Conservation (phyloP, 2,329 filamentous ascomycete genomes). For the Fusarium burgessii region DNA sequence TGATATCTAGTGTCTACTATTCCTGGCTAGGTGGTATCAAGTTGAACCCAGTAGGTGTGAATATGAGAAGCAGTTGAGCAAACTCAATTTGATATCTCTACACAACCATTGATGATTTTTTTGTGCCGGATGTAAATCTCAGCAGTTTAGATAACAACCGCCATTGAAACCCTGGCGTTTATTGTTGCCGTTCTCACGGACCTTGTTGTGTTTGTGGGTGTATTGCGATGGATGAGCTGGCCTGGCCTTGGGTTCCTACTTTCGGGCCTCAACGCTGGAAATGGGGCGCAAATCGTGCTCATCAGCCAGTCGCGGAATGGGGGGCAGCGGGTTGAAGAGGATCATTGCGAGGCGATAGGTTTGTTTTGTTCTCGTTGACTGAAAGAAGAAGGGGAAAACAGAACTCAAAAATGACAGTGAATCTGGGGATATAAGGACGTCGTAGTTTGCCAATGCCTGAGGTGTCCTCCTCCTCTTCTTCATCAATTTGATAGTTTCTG, state of each 20-base stretch:
- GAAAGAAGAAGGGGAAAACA: constrained; percentile 22
- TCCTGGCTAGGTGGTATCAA: constrained; percentile 34
- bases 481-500: constrained; percentile 5
- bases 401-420: constrained; percentile 31
- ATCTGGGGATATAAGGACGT: constrained; percentile 33
- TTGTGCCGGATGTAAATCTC: neutral
- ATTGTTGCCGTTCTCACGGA: neutral
- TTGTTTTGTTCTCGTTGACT: constrained; percentile 28
- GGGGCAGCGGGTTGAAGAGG: constrained; percentile 34
- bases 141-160: neutral
- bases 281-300: constrained; percentile 31
- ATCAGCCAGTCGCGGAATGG: constrained; percentile 37
- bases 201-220: constrained; percentile 17
- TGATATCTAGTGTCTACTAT: constrained; percentile 8
- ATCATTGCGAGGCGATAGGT: constrained; percentile 32
- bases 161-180: neutral
- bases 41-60: constrained; percentile 29
- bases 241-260: constrained; percentile 19
- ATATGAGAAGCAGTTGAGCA: constrained; percentile 13
- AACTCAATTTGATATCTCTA: neutral
- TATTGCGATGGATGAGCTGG: constrained; percentile 34
- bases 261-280: constrained; percentile 41
- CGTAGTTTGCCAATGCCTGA: constrained; percentile 38
- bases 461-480: neutral
- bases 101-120: neutral